Evolutionary conservation across 768 basidiomycete genomes (phyloP).

Genomic region (Collybia sp.): DNA sequence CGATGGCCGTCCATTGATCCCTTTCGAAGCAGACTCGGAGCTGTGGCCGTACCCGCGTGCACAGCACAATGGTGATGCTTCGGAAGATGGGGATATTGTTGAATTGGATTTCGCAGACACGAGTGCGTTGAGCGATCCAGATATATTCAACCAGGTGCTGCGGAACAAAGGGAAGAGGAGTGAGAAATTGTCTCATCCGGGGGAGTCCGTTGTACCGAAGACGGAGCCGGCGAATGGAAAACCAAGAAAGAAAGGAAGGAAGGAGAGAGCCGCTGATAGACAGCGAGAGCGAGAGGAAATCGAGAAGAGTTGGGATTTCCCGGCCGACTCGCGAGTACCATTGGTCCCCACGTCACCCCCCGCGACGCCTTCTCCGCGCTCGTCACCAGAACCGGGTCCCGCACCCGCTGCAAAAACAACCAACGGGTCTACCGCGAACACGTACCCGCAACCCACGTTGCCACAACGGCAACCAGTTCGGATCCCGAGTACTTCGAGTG

Average conservation of each 20-base stretch:
- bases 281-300: slow-evolving; percentile 40
- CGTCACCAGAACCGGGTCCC: slow-evolving; percentile 9
- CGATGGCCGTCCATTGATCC: slow-evolving; percentile 40
- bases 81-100: slow-evolving; percentile 55
- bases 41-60: slow-evolving; percentile 67
- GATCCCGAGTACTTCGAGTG: too few relatives aligned
- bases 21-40: slow-evolving; percentile 61
- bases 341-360: slow-evolving; percentile 7
- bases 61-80: slow-evolving; percentile 33
- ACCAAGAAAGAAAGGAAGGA: slow-evolving; percentile 26
- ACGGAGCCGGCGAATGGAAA: slow-evolving; percentile 23
- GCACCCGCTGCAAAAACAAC: neutral
- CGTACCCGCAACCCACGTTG: too few relatives aligned
- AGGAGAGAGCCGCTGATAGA: slow-evolving; percentile 36
- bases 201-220: slow-evolving; percentile 4
- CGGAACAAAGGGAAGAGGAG: slow-evolving; percentile 19
- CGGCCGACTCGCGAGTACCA: slow-evolving; percentile 16
- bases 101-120: slow-evolving; percentile 76
- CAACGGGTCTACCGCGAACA: neutral
- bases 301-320: slow-evolving; percentile 61
- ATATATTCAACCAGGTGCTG: slow-evolving; percentile 42
- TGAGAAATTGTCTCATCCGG: neutral
- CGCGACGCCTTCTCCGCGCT: slow-evolving; percentile 18
- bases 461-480: too few relatives aligned
- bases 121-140: slow-evolving; percentile 65